Conservation (phyloP, 176 grass and related monocot species). For the Zizania latifolia region DNA sequence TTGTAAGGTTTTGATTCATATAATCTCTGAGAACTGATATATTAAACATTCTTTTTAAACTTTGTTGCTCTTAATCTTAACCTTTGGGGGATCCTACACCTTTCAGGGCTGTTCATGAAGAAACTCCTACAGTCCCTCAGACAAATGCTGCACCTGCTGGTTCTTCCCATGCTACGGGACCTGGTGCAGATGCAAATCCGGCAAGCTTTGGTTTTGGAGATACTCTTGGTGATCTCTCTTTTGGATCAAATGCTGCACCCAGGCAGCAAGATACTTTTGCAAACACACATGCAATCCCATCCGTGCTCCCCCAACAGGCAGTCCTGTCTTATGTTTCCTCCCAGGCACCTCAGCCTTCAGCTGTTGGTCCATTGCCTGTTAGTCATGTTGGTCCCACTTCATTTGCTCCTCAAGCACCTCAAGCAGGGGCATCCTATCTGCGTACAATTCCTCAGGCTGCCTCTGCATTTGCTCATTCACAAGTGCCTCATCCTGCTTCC, state of each 20-base stretch:
- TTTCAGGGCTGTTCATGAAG: constrained; percentile 68
- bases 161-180: constrained; percentile 40
- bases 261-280: constrained; percentile 51
- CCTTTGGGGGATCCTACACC: constrained; percentile 82
- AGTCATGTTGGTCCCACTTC: constrained; percentile 16
- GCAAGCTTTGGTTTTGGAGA: constrained; percentile 75
- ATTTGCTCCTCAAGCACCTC: constrained; percentile 25
- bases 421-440: constrained; percentile 12
- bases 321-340: constrained; percentile 14
- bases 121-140: constrained; percentile 42
- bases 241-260: constrained; percentile 26
- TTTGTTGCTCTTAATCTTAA: too few species aligned
- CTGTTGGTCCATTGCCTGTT: background rate
- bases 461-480: constrained; percentile 19
- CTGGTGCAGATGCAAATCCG: constrained; percentile 36
- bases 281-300: constrained; percentile 20
- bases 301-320: constrained; percentile 21
- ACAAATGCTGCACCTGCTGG: constrained; percentile 36
- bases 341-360: constrained; percentile 22
- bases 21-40: too few species aligned
- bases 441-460: constrained; percentile 25
- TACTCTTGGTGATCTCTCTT: constrained; percentile 62
- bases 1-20: too few species aligned
- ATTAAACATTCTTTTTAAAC: too few species aligned
- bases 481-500: constrained; percentile 22